Base-by-base conservation (phyloP, 176 grass and related monocot genomes). In the Oryza australiensis region DNA sequence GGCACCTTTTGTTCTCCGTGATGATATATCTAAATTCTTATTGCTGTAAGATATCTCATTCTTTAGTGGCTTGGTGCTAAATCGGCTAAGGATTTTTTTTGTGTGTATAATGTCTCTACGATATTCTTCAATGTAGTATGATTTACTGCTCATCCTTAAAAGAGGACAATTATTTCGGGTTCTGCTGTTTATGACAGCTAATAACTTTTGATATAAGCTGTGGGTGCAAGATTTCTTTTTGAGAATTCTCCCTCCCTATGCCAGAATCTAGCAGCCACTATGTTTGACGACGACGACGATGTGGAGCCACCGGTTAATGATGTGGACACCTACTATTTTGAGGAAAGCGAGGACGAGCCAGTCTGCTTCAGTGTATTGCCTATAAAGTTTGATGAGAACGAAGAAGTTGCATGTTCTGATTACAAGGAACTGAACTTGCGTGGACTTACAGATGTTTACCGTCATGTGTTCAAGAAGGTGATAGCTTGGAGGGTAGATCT, bases 341-440 rank as follows among this genome's bases (percentile, higher is more conserved):
- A 85, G 46, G 73, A 85, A 32, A 29, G 22, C n/a, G 8, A 74
- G 1, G 53, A 66, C 5, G 0, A 16, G 4, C 51, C 85, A 26
- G 62, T 90, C 51, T 90, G 87, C 75, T 93, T 93, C 73, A 62
- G 77, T 73, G 77, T 82, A 22, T 73, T 88, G 20, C 91, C 91
- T 53, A 40, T 84, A 1, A 9, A 70, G 12, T 82, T 86, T 5
- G 38, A 22, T 70, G 66, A 64, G 7, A 34, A 37, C 22, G 12
- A 84, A 28, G 26, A 66, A 26, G 66, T 68, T 5, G 26, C 14
- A 33, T 18, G 2, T 73, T 5, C 1, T 23, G 22, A 67, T 83
- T 26, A 13, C 9, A 32, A 32, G 67, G 78, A 84, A 12, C 35
- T 89, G 10, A 65, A 84, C 33, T 82, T 93, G 59, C 64, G 26